A percentile compares a stretch with the other conserved stretches of the same genome.
These are phyloP conservation scores for Dianthus caryophyllus DNA, from an alignment of 148 eudicot species.

Conservation along the genomic window DNA sequence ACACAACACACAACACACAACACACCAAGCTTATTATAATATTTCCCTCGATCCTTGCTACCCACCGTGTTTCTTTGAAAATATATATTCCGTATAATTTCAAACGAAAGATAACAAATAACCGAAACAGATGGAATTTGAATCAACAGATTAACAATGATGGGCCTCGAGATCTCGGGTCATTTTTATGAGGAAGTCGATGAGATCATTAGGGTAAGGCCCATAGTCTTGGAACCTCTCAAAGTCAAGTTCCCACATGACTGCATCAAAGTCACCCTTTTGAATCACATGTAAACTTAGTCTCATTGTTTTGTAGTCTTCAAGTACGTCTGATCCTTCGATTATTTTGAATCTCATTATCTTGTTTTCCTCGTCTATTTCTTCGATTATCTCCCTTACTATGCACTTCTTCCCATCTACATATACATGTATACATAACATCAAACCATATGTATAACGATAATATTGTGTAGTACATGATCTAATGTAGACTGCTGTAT, in stretches of 20 bases:
- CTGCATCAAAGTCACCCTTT: conserved; percentile 3
- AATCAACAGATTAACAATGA: no score
- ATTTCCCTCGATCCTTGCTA: no score
- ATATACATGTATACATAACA: neutral
- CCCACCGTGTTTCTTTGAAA: no score
- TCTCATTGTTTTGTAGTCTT: conserved; percentile 1
- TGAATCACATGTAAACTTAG: neutral
- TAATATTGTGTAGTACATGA: no score
- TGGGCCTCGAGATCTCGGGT: conserved; percentile 21
- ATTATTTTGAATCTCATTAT: conserved; percentile 2
- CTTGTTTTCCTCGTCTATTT: conserved; percentile 16
- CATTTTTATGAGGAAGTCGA: neutral
- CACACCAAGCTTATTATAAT: no score
- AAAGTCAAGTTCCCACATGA: conserved; percentile 4
- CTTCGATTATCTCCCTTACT: conserved; percentile 1
- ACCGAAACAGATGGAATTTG: no score
- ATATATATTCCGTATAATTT: no score
- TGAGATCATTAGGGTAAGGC: conserved; percentile 10
- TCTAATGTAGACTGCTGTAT: no score
- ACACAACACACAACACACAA: no score
- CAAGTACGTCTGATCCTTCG: neutral
- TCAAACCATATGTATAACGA: no score
- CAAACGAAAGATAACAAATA: no score
- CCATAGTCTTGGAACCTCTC: conserved; percentile 13
- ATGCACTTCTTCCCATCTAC: neutral